phyloP scores from a whole-genome alignment of 1,284 basidiomycete species.

The Sanghuangporus weigelae region DNA sequence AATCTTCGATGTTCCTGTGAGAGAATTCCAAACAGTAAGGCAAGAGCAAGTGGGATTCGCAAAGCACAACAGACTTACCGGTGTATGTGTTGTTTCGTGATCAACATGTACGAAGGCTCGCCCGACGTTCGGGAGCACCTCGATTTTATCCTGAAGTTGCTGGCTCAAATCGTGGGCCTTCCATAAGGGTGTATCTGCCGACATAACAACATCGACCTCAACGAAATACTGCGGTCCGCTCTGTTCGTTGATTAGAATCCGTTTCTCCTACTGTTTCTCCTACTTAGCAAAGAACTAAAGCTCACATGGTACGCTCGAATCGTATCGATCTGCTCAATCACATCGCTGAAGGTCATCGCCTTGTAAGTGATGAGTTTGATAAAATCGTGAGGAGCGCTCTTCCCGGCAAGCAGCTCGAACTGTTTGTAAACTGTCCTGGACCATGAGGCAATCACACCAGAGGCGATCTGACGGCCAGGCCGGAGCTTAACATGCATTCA shows the following conservation, averaged over 20 bases:
- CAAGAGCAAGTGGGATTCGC: not conserved
- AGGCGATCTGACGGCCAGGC: slow-evolving; percentile 53
- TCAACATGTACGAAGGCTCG: slow-evolving; percentile 93
- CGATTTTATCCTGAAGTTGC: slow-evolving; percentile 90
- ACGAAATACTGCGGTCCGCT: slow-evolving; percentile 75
- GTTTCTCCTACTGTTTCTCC: slow-evolving; percentile 5
- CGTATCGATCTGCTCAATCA: slow-evolving; percentile 85
- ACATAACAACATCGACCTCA: slow-evolving; percentile 94
- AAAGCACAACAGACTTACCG: slow-evolving; percentile 41
- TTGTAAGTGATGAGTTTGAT: slow-evolving; percentile 92
- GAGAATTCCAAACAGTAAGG: not conserved
- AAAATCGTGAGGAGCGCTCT: slow-evolving; percentile 88
- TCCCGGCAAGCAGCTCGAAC: slow-evolving; percentile 87
- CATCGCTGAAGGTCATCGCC: slow-evolving; percentile 79
- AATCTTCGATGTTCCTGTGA: slow-evolving; percentile 8
- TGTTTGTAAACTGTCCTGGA: slow-evolving; percentile 67
- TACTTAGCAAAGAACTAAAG: slow-evolving; percentile 22
- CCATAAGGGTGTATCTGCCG: slow-evolving; percentile 84
- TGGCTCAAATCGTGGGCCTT: slow-evolving; percentile 92
- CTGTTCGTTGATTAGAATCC: slow-evolving; percentile 35
- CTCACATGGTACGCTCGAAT: slow-evolving; percentile 83
- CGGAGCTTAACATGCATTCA: not conserved
- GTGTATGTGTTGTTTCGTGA: slow-evolving; percentile 82
- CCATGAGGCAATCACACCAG: slow-evolving; percentile 84
- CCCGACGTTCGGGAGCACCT: slow-evolving; percentile 87